phyloP scores from a whole-genome alignment of 2,329 filamentous ascomycete species.

The Talaromyces sp. region DNA sequence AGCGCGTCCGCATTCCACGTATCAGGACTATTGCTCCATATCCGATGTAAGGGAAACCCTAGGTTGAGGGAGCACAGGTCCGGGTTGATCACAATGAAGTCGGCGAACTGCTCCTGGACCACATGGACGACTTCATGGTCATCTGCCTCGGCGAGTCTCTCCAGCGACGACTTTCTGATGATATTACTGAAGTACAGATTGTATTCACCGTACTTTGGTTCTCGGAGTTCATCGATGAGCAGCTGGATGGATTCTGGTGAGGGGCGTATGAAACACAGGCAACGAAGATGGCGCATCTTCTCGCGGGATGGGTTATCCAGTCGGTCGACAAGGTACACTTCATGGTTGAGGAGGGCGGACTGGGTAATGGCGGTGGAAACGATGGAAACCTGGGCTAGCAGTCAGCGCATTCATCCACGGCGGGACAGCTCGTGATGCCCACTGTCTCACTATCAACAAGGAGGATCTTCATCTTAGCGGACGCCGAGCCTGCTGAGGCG shows the following conservation, averaged over 20 bases:
- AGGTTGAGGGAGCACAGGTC: conserved; percentile 83
- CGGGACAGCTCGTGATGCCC: conserved; percentile 40
- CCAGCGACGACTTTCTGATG: conserved; percentile 90
- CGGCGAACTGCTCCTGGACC: conserved; percentile 94
- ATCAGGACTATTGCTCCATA: conserved; percentile 80
- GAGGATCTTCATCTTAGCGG: conserved; percentile 97
- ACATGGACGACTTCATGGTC: conserved; percentile 94
- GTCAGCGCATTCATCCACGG: conserved; percentile 21
- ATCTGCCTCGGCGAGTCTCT: conserved; percentile 90
- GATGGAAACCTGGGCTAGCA: conserved; percentile 63
- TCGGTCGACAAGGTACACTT: conserved; percentile 96
- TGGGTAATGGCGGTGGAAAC: conserved; percentile 94
- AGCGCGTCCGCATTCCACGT: conserved; percentile 87
- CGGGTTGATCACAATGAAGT: conserved; percentile 91
- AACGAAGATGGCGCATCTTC: conserved; percentile 96
- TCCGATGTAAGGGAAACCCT: conserved; percentile 64
- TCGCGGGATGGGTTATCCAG: conserved; percentile 85
- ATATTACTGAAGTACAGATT: conserved; percentile 97
- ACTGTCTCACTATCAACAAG: conserved; percentile 88
- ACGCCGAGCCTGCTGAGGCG: conserved; percentile 53
- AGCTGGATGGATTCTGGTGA: conserved; percentile 89
- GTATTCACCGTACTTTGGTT: conserved; percentile 97
- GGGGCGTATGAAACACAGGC: conserved; percentile 86
- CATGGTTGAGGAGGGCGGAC: conserved; percentile 88
- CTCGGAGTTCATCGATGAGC: conserved; percentile 89